These are phyloP conservation scores for Boletellus deceptivus DNA, from an alignment of 1,284 basidiomycete genomes.

Conservation along the genomic window DNA sequence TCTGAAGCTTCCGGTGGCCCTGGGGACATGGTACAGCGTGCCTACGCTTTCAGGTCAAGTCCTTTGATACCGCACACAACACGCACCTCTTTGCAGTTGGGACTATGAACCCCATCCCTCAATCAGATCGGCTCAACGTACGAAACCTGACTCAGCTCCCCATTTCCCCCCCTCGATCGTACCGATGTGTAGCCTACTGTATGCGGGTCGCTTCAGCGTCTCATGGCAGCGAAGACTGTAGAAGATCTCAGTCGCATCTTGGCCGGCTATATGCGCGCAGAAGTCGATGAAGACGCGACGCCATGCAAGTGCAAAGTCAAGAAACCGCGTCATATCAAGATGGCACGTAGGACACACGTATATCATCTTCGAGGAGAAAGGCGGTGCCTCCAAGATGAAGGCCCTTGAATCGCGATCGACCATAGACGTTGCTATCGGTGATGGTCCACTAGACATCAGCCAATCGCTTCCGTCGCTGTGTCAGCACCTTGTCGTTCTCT, in stretches of 20 bases:
- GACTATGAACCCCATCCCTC: constrained; percentile 40
- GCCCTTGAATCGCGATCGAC: not conserved
- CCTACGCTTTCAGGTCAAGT: not conserved
- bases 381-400: not conserved
- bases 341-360: not conserved
- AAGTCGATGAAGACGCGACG: too few species aligned
- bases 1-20: not conserved
- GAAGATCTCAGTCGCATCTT: not conserved
- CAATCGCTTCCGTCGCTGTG: not conserved
- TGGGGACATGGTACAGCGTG: too few species aligned
- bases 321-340: not conserved
- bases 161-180: constrained; percentile 35
- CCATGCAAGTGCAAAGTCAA: not conserved
- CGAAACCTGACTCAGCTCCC: constrained; percentile 64
- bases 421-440: not conserved
- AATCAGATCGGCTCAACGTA: constrained; percentile 68
- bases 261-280: not conserved
- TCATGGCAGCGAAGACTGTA: not conserved
- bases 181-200: not conserved
- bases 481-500: not conserved
- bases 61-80: too few species aligned
- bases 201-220: not conserved
- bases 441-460: not conserved
- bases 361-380: not conserved
- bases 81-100: constrained; percentile 65